Base-by-base conservation (phyloP, 768 basidiomycete species). In the Clathrus columnatus region DNA sequence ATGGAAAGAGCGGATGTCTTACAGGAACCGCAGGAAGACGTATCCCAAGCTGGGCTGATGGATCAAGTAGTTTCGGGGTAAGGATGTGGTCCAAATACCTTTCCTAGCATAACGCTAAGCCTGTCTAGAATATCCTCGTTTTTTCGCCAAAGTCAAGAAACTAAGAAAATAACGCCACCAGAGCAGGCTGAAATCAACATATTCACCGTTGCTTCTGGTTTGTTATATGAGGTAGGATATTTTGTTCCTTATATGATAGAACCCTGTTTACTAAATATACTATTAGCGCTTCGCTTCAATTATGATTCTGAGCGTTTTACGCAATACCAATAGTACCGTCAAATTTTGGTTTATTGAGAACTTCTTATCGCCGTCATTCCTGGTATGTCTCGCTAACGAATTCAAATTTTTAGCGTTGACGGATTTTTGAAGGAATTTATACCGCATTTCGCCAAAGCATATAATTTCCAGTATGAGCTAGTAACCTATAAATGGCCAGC, bases 321-420 rank as follows among this genome's bases (percentile, higher is more conserved):
- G 85, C 41, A 95, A 98, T 65, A 98, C 96, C 17, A 84, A 92
- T 18, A 88, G 86, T 63, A 87, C 83, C 24, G 94, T 99, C 69
- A 99, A 99, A 68, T 99, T 98, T 72, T 98, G 96, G 96, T 98
- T 98, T 71, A 98, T 99, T 60, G 90, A 96, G 67, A 98, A 99
- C 72, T 99, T 99, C 79, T 78, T 98, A 14, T 98, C 95, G 0
- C 96, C 95, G 0, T 88, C 93, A 0, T 99, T 99, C 80, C 71
- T 97, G 57, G 92, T 91, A 61, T 62, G 81, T 73, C 7, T 3
- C 47, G 29, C 28, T 58, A 14, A 21, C 17, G 29, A 17, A 16
- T 6, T n/a, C 4, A 14, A 54, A 36, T 8, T 14, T 52, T 1
- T 7, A 10, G 41, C 43, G 11, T 43, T 32, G 18, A 48, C 45